phyloP scores from a whole-genome alignment of 805 yeast genomes.

The Schwanniomyces pseudopolymorphus region DNA sequence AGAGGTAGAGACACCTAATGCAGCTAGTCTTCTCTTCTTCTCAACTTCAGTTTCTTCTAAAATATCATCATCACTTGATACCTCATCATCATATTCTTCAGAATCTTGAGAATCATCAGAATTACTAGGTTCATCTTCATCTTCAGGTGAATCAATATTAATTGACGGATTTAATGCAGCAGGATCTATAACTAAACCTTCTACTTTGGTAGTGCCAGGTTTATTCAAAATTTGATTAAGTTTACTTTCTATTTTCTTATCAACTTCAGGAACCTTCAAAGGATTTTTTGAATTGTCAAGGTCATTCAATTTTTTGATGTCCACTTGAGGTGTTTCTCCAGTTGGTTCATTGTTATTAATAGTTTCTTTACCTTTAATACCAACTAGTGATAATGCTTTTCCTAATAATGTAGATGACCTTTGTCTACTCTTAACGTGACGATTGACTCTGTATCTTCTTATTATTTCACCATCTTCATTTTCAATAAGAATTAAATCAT shows the following conservation, averaged over 20 bases:
- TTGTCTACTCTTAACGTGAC: conserved; percentile 40
- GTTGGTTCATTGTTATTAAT: neutral
- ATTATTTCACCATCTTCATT: conserved; percentile 90
- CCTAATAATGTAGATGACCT: conserved; percentile 42
- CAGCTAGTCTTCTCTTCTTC: conserved; percentile 59
- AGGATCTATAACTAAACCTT: conserved; percentile 1
- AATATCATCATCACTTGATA: conserved; percentile 13
- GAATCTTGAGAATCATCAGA: conserved; percentile 10
- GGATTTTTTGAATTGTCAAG: conserved; percentile 10
- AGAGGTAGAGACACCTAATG: conserved; percentile 46
- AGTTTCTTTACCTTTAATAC: conserved; percentile 33
- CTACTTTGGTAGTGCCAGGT: neutral
- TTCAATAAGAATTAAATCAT: conserved; percentile 77
- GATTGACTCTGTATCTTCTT: conserved; percentile 74
- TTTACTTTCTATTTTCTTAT: conserved; percentile 15
- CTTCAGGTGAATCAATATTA: conserved; percentile 7
- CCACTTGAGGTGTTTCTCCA: neutral
- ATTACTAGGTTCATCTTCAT: conserved; percentile 19
- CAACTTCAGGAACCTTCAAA: conserved; percentile 12
- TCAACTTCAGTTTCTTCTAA: conserved; percentile 64
- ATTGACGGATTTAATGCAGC: neutral
- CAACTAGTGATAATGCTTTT: conserved; percentile 56
- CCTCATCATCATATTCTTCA: conserved; percentile 20
- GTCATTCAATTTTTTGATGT: conserved; percentile 2
- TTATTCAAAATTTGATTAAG: conserved; percentile 13